These are phyloP conservation scores for Colletotrichum theobromicola DNA, from an alignment of 2,329 filamentous ascomycete genomes.

Conservation along the genomic window DNA sequence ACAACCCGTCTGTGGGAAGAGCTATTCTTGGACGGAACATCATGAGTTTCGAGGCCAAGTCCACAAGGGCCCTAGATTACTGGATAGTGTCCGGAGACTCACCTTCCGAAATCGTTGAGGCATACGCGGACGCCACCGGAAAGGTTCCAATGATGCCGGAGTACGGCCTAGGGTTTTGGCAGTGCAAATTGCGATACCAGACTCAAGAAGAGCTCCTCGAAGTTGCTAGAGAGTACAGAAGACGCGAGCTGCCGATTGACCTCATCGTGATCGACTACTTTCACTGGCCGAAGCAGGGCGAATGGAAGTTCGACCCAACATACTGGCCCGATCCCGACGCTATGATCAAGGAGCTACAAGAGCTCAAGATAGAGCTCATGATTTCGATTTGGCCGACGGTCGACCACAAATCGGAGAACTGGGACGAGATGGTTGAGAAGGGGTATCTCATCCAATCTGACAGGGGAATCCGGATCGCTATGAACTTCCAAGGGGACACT, in stretches of 20 bases:
- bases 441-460: conserved; percentile 67
- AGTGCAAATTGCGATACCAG: conserved; percentile 67
- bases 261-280: conserved; percentile 70
- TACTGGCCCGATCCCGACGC: conserved; percentile 71
- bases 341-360: conserved; percentile 66
- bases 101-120: conserved; percentile 56
- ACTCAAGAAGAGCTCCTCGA: conserved; percentile 64
- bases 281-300: conserved; percentile 69
- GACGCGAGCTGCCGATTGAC: conserved; percentile 59
- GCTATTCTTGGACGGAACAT: conserved; percentile 63
- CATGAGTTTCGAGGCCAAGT: conserved; percentile 63
- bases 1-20: conserved; percentile 63
- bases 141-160: conserved; percentile 69
- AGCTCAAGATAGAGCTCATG: conserved; percentile 68
- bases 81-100: conserved; percentile 63
- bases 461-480: conserved; percentile 60
- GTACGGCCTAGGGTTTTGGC: conserved; percentile 69
- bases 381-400: conserved; percentile 72
- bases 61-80: conserved; percentile 61
- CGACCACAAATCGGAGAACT: conserved; percentile 33
- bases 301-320: conserved; percentile 69
- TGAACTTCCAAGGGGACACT: conserved; percentile 64
- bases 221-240: conserved; percentile 61
- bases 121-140: conserved; percentile 59
- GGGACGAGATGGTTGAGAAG: conserved; percentile 37